phyloP scores from a whole-genome alignment of 192 early-diverging fungal genomes.

The Phlyctochytrium planicorne region DNA sequence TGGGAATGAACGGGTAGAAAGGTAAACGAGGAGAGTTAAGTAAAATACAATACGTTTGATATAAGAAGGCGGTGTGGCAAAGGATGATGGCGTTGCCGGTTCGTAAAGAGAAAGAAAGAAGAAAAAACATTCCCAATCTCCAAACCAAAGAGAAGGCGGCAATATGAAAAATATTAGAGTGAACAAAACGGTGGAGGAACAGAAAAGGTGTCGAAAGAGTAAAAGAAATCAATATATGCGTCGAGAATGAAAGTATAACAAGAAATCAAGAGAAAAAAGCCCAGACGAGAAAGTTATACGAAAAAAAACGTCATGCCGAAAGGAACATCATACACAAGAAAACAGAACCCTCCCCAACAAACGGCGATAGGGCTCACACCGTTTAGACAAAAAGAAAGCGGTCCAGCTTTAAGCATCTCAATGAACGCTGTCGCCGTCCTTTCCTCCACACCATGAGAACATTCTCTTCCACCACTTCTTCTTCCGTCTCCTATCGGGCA shows the following conservation, averaged over 20 bases:
- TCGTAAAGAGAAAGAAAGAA: no score
- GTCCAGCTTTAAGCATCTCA: neutral
- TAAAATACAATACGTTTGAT: no score
- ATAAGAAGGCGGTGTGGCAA: no score
- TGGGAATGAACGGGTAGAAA: no score
- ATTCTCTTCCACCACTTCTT: slow-evolving; percentile 32
- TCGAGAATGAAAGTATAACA: neutral
- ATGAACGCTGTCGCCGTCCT: slow-evolving; percentile 6
- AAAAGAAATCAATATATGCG: neutral
- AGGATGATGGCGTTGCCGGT: no score
- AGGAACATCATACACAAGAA: neutral
- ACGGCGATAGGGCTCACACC: neutral
- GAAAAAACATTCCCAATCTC: no score
- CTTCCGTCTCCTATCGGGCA: slow-evolving; percentile 17
- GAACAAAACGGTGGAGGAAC: neutral
- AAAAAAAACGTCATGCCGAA: neutral
- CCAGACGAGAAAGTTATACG: neutral
- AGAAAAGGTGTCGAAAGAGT: neutral
- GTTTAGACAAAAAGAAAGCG: neutral
- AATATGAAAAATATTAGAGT: no score
- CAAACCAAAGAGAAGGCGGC: no score
- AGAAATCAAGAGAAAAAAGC: neutral
- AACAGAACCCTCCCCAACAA: neutral
- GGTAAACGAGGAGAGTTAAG: no score
- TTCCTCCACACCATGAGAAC: slow-evolving; percentile 20